These are phyloP conservation scores for Arabidopsis lyrata DNA, from an alignment of 441 rosid species.

Conservation along the genomic window DNA sequence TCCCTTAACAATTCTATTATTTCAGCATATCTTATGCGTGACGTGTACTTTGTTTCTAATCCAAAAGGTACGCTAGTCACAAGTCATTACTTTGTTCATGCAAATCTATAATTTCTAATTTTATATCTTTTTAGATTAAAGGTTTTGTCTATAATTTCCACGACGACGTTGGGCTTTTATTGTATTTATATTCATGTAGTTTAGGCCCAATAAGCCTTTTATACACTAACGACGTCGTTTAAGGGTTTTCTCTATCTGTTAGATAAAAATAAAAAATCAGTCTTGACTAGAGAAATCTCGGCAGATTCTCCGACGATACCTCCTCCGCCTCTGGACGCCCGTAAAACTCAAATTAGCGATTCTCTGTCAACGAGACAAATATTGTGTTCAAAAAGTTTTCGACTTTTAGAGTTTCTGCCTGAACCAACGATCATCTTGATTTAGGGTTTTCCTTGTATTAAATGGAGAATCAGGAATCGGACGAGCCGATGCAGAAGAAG, in stretches of 20 bases:
- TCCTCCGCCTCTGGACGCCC: conserved; percentile 17
- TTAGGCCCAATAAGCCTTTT: conserved; percentile 9
- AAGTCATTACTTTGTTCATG: no score
- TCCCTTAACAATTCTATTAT: no score
- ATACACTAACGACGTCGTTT: conserved; percentile 4
- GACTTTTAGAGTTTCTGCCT: not conserved
- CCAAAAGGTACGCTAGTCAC: no score
- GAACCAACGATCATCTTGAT: conserved; percentile 10
- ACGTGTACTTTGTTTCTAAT: no score
- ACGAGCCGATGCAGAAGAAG: conserved; percentile 79
- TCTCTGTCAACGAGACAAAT: not conserved
- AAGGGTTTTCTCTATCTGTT: not conserved
- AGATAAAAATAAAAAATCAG: not conserved
- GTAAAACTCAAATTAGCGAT: conserved; percentile 3
- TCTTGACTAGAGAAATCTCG: not conserved
- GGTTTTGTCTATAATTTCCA: no score
- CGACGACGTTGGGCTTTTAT: not conserved
- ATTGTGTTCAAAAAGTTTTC: not conserved
- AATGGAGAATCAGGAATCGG: conserved; percentile 69
- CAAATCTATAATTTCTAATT: no score
- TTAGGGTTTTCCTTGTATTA: conserved; percentile 37
- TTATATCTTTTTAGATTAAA: no score
- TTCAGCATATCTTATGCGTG: no score
- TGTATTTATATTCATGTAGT: not conserved
- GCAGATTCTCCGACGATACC: conserved; percentile 38